These are phyloP conservation scores for Coelastrella sp. DNA, from an alignment of 139 green algal species.

Conservation along the genomic window DNA sequence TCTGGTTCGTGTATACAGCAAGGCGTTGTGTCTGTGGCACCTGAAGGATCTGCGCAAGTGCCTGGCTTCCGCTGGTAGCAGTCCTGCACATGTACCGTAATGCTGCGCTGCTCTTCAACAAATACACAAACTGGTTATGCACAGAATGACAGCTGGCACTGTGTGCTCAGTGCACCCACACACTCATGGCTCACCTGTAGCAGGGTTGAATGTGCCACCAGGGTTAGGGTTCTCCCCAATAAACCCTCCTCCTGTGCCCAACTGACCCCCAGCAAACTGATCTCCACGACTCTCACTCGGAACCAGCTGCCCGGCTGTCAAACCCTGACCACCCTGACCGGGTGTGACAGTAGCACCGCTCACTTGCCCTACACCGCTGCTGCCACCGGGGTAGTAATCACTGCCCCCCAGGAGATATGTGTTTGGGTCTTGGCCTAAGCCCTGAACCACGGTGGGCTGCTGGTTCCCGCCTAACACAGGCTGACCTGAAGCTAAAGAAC, in stretches of 20 bases:
- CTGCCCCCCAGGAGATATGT: constrained; percentile 14
- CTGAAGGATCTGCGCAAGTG: too few relatives aligned
- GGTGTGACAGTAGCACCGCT: neutral
- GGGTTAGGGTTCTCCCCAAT: constrained; percentile 16
- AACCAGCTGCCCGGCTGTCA: neutral
- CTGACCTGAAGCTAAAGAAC: neutral
- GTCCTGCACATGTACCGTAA: too few relatives aligned
- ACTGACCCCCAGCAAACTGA: neutral
- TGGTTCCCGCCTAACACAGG: constrained; percentile 20
- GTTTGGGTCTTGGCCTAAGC: constrained; percentile 38
- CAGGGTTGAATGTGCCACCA: constrained; percentile 6
- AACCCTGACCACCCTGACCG: neutral
- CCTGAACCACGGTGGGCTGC: constrained; percentile 20
- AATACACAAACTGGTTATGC: too few relatives aligned
- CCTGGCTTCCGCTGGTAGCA: too few relatives aligned
- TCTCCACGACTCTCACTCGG: neutral
- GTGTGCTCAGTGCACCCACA: too few relatives aligned
- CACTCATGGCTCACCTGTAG: neutral
- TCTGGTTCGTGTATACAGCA: too few relatives aligned
- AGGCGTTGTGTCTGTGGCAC: too few relatives aligned
- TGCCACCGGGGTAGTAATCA: constrained; percentile 44
- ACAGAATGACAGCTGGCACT: too few relatives aligned
- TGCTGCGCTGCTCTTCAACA: too few relatives aligned
- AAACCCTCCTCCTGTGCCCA: neutral
- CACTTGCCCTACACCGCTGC: neutral